phyloP scores from a whole-genome alignment of 768 basidiomycete species.

The Leccinum ochraceum region DNA sequence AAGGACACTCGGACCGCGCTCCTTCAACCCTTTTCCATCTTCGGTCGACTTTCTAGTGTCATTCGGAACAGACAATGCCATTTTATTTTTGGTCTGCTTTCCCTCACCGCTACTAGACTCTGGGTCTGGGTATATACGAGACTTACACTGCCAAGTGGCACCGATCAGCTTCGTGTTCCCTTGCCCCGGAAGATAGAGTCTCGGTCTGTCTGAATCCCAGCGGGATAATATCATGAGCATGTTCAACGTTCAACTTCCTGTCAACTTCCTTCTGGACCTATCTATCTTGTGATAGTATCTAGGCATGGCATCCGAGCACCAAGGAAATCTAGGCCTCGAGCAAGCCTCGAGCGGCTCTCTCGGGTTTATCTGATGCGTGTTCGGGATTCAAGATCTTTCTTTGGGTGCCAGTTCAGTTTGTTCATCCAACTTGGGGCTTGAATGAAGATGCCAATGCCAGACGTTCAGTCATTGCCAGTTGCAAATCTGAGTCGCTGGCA shows the following conservation, averaged over 20 bases:
- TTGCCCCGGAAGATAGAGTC: neutral
- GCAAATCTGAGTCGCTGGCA: neutral
- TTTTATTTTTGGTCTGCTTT: no score
- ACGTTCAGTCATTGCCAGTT: neutral
- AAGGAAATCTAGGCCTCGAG: neutral
- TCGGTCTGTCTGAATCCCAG: neutral
- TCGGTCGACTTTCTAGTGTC: no score
- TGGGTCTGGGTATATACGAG: no score
- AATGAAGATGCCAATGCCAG: neutral
- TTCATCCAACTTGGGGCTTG: neutral
- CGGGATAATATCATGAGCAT: neutral
- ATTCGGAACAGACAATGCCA: no score
- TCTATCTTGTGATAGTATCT: neutral
- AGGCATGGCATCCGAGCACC: neutral
- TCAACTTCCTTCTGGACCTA: neutral
- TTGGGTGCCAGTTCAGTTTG: neutral
- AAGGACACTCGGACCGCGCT: no score
- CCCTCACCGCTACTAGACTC: no score
- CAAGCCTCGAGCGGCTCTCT: neutral
- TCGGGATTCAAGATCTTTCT: neutral
- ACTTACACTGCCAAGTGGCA: neutral
- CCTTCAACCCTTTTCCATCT: no score
- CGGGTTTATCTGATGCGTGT: neutral
- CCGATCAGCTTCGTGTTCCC: neutral
- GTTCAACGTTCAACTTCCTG: neutral